Percentiles rank a stretch among this genome's conserved stretches.
phyloP scores from a whole-genome alignment of 257 asterid genomes.

The Solanum paucissectum region DNA sequence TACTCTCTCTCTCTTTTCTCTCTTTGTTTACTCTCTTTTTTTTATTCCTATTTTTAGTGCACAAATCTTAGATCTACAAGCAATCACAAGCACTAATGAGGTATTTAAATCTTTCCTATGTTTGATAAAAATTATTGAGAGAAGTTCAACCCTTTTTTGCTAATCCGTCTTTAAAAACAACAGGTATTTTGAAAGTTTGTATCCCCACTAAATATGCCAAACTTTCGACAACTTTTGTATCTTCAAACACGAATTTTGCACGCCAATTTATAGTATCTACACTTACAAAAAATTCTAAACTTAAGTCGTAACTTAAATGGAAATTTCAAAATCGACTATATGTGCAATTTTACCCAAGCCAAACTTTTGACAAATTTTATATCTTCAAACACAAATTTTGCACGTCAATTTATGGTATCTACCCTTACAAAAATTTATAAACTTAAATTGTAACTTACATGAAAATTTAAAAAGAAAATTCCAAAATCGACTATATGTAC shows the following conservation, averaged over 20 bases:
- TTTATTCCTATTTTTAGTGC: not conserved
- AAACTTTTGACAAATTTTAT: not conserved
- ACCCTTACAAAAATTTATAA: not conserved
- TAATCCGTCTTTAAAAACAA: too few relatives aligned
- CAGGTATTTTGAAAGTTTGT: not conserved
- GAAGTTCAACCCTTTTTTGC: not conserved
- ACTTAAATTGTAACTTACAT: not conserved
- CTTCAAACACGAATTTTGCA: too few relatives aligned
- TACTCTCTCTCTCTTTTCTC: too few relatives aligned
- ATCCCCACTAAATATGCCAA: not conserved
- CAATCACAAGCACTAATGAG: not conserved
- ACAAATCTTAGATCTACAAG: not conserved
- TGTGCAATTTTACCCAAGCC: too few relatives aligned
- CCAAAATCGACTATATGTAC: not conserved
- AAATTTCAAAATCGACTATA: too few relatives aligned
- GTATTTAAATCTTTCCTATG: not conserved
- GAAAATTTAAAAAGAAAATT: not conserved
- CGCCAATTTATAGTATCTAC: too few relatives aligned
- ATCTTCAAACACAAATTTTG: not conserved
- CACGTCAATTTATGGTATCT: not conserved
- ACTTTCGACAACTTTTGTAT: too few relatives aligned
- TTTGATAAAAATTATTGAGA: not conserved
- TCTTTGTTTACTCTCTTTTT: not conserved
- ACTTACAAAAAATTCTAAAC: too few relatives aligned
- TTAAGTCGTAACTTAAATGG: too few relatives aligned